These are phyloP conservation scores for Phytopythium ostracodes DNA, from an alignment of 352 stramenopile species.

Conservation along the genomic window DNA sequence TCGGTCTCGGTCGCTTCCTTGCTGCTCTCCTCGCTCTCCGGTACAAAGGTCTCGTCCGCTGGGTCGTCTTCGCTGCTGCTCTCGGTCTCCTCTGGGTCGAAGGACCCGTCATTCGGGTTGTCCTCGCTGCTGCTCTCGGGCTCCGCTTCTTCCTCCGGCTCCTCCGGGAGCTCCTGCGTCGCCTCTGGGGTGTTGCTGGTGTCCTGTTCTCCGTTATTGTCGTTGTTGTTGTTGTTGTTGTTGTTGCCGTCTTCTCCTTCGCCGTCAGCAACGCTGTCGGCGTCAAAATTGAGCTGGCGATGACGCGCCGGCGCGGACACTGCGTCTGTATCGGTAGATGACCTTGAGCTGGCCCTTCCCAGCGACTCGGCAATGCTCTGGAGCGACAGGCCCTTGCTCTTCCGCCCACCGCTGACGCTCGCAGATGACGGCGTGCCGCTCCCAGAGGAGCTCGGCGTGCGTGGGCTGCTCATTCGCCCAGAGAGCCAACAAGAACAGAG, in stretches of 20 bases:
- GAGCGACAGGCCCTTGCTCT: background rate
- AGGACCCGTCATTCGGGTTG: background rate
- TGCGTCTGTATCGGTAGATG: background rate
- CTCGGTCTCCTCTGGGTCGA: background rate
- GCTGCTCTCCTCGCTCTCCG: background rate
- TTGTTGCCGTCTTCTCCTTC: background rate
- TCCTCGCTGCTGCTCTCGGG: background rate
- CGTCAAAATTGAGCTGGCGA: conserved; percentile 3
- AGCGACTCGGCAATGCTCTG: background rate
- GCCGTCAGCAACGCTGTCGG: background rate
- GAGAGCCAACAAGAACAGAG: background rate
- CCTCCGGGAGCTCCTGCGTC: conserved; percentile 1
- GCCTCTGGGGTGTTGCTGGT: background rate
- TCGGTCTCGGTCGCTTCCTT: background rate
- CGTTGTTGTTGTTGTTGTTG: background rate
- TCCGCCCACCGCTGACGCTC: background rate
- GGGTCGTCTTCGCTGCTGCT: conserved; percentile 3
- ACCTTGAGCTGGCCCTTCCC: too few species aligned
- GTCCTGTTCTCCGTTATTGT: too few species aligned
- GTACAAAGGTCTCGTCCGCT: background rate
- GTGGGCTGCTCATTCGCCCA: background rate
- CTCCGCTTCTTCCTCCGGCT: background rate
- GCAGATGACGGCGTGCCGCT: background rate
- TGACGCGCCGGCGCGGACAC: background rate
- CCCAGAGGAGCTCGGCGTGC: background rate